Conservation (phyloP, 768 basidiomycete genomes). For the Calocybe indica region DNA sequence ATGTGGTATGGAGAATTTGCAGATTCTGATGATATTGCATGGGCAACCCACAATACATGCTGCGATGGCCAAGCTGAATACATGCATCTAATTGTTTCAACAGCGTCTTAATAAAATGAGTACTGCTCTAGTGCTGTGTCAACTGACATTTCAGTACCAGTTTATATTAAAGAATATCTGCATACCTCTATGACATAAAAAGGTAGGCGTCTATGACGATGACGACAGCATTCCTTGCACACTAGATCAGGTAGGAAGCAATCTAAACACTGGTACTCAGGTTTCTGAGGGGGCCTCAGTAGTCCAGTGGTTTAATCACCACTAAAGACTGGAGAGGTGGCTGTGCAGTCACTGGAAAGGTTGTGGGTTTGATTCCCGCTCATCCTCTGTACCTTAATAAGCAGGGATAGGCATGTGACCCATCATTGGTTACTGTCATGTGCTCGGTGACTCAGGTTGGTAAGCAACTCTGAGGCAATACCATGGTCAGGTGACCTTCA, state of each 20-base stretch:
- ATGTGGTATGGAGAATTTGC: slow-evolving; percentile 11
- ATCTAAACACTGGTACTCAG: too few relatives aligned
- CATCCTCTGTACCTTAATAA: too few relatives aligned
- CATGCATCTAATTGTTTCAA: not conserved
- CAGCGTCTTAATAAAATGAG: not conserved
- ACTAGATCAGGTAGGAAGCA: not conserved
- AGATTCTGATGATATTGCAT: slow-evolving; percentile 3
- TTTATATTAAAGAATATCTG: not conserved
- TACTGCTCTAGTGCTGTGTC: not conserved
- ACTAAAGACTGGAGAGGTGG: too few relatives aligned
- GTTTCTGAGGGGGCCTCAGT: too few relatives aligned
- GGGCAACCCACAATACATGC: not conserved
- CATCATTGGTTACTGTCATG: too few relatives aligned
- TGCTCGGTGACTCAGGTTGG: too few relatives aligned
- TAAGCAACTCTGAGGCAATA: too few relatives aligned
- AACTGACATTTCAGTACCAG: not conserved
- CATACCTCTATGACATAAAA: not conserved
- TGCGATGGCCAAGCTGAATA: slow-evolving; percentile 2
- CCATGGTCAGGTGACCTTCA: too few relatives aligned
- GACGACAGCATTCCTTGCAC: not conserved
- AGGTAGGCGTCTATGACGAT: not conserved
- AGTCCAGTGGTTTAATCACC: too few relatives aligned
- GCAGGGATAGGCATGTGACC: too few relatives aligned
- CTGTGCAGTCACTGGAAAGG: too few relatives aligned
- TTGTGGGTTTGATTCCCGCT: too few relatives aligned